phyloP scores from a whole-genome alignment of 179 eudicot species.

The Nepenthes alata region DNA sequence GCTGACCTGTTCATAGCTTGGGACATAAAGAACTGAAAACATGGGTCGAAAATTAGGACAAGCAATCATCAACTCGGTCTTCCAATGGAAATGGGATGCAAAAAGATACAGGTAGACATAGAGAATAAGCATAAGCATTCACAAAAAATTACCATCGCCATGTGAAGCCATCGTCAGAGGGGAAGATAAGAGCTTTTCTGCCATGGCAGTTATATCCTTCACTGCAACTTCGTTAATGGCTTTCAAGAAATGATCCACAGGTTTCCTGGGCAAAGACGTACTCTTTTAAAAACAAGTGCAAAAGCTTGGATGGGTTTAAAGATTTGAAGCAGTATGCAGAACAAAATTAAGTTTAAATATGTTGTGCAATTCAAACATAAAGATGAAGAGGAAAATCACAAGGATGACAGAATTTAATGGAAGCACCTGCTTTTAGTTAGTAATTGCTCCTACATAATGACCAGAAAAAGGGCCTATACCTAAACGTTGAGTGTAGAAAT shows the following conservation, averaged over 20 bases:
- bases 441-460: no score
- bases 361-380: no score
- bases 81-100: neutral
- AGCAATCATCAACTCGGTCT: neutral
- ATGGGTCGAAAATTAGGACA: neutral
- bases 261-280: constrained; percentile 35
- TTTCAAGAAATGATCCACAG: constrained; percentile 68
- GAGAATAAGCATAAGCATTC: neutral
- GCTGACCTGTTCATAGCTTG: constrained; percentile 58
- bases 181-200: constrained; percentile 55
- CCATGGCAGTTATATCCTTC: constrained; percentile 48
- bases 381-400: no score
- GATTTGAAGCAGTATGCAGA: no score
- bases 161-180: constrained; percentile 87
- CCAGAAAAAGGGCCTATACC: no score
- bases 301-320: no score
- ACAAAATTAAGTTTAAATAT: no score
- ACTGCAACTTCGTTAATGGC: constrained; percentile 47
- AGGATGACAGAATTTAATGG: no score
- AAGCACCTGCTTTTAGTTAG: no score
- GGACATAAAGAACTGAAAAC: constrained; percentile 57
- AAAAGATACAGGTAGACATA: neutral
- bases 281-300: neutral
- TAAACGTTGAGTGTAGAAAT: no score
- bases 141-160: constrained; percentile 60